These are phyloP conservation scores for Dioscorea dumetorum DNA, from an alignment of 106 monocot species.

Conservation along the genomic window DNA sequence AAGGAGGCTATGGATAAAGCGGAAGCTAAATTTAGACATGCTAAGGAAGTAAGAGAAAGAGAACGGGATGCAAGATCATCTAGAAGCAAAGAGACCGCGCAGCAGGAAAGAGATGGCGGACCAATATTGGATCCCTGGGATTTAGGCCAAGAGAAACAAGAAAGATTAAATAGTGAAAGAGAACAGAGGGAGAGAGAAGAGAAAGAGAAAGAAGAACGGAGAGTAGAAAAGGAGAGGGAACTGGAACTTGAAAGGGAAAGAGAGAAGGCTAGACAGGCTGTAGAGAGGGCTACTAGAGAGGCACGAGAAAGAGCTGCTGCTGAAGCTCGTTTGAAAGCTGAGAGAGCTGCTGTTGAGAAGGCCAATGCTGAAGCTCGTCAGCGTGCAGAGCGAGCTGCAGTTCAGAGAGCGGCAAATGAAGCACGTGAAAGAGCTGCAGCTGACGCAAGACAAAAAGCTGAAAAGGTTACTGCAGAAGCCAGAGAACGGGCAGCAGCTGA, in stretches of 20 bases:
- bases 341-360: conserved; percentile 39
- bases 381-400: conserved; percentile 57
- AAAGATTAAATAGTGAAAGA: conserved; percentile 43
- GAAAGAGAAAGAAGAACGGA: conserved; percentile 59
- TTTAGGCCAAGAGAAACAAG: conserved; percentile 34
- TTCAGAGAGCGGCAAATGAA: conserved; percentile 56
- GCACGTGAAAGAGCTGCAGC: conserved; percentile 65
- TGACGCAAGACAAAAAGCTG: conserved; percentile 38
- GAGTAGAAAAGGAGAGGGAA: conserved; percentile 56
- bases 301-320: conserved; percentile 89
- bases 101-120: conserved; percentile 32
- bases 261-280: conserved; percentile 55
- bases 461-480: conserved; percentile 27
- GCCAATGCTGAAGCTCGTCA: conserved; percentile 41
- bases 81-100: conserved; percentile 28
- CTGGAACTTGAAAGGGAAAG: conserved; percentile 45
- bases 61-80: conserved; percentile 51
- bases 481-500: conserved; percentile 37
- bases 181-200: conserved; percentile 58
- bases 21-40: conserved; percentile 79
- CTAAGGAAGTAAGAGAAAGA: conserved; percentile 77
- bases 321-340: conserved; percentile 65
- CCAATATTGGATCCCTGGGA: conserved; percentile 18
- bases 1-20: conserved; percentile 76
- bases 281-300: conserved; percentile 79